Conservation (phyloP, 1,139 yeast genomes). For the Saccharomyces hybrid region DNA sequence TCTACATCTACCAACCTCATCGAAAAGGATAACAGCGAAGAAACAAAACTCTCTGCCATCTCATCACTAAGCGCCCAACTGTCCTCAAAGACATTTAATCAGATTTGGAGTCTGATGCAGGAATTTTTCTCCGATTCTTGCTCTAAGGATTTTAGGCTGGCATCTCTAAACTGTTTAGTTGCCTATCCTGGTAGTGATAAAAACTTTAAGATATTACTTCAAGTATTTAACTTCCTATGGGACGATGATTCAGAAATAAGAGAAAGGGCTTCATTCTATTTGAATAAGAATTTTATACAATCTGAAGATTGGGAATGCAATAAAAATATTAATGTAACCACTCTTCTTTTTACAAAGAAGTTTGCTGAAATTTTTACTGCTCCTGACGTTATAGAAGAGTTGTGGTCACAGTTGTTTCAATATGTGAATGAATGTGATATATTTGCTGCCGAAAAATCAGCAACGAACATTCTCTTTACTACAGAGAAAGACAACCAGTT, state of each 20-base stretch:
- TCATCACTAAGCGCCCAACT: conserved; percentile 44
- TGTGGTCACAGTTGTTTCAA: conserved; percentile 8
- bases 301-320: not conserved
- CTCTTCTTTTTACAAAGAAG: conserved; percentile 8
- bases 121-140: conserved; percentile 36
- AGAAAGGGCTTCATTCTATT: not conserved
- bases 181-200: conserved; percentile 19
- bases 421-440: conserved; percentile 14
- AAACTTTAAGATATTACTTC: conserved; percentile 18
- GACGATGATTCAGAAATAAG: conserved; percentile 54
- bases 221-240: conserved; percentile 37
- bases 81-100: conserved; percentile 17
- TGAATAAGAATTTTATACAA: not conserved
- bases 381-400: conserved; percentile 2
- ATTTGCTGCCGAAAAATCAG: conserved; percentile 8
- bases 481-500: conserved; percentile 41
- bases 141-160: conserved; percentile 40
- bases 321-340: not conserved
- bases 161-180: conserved; percentile 42
- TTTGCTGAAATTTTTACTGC: conserved; percentile 15
- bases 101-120: conserved; percentile 33
- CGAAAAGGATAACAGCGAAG: conserved; percentile 35
- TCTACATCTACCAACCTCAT: conserved; percentile 26
- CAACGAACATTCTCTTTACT: not conserved
- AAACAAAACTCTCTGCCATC: conserved; percentile 40